These are phyloP conservation scores for Penicillium olsonii DNA, from an alignment of 2,329 filamentous ascomycete species.

Conservation along the genomic window DNA sequence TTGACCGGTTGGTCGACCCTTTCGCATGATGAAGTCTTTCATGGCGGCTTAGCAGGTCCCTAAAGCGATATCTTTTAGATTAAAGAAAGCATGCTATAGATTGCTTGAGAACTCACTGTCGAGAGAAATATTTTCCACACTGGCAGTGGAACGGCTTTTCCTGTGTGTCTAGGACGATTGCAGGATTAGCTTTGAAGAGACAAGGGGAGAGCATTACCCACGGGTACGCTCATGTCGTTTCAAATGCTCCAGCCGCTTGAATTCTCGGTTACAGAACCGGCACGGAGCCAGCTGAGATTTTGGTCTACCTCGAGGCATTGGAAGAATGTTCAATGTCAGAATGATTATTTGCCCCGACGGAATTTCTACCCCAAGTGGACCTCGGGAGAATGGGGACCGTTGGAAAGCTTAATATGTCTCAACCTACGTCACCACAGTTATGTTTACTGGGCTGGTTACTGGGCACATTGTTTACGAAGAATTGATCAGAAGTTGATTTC, in stretches of 20 bases:
- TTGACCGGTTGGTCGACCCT: not conserved
- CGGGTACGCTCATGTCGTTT: constrained; percentile 32
- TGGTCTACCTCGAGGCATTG: constrained; percentile 1
- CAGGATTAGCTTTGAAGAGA: constrained; percentile 7
- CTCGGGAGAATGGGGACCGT: not conserved
- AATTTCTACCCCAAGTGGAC: not conserved
- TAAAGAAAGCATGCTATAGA: too few relatives aligned
- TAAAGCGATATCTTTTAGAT: too few relatives aligned
- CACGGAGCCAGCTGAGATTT: constrained; percentile 18
- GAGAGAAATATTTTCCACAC: constrained; percentile 33
- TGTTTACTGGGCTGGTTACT: too few relatives aligned
- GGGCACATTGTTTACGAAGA: too few relatives aligned
- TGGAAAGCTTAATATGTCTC: not conserved
- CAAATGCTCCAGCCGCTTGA: constrained; percentile 36
- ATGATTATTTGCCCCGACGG: not conserved
- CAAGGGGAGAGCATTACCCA: not conserved
- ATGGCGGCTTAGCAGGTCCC: constrained; percentile 22
- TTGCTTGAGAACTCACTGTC: constrained; percentile 32
- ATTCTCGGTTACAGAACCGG: constrained; percentile 32
- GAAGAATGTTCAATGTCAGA: not conserved
- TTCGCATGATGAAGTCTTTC: constrained; percentile 9
- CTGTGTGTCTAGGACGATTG: constrained; percentile 29
- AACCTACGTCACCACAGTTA: not conserved
- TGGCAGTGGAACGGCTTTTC: constrained; percentile 36
- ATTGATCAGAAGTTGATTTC: too few relatives aligned